Percentiles rank a stretch among this genome's conserved stretches.
phyloP scores from a whole-genome alignment of 192 early-diverging fungal genomes.

The Gamsiella multidivaricata region DNA sequence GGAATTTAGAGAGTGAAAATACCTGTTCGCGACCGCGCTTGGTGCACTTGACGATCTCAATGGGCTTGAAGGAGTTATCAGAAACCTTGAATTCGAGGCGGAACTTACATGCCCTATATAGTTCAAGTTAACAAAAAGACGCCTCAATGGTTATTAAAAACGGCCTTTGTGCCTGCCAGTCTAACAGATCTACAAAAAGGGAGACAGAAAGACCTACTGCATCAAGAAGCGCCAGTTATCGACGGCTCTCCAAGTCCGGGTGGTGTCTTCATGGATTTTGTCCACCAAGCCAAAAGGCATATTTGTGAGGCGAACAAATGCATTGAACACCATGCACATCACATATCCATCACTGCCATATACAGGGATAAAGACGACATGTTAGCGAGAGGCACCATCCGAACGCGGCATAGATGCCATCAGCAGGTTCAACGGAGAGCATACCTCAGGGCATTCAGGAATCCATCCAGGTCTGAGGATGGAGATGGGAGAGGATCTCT shows the following conservation, averaged over 20 bases:
- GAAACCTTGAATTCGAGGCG: constrained; percentile 61
- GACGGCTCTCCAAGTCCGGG: constrained; percentile 63
- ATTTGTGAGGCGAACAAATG: constrained; percentile 60
- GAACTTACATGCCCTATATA: constrained; percentile 66
- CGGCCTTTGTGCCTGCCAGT: too few species aligned
- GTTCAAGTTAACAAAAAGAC: not conserved
- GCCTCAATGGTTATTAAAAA: not conserved
- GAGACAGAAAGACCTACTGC: constrained; percentile 56
- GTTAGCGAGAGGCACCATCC: not conserved
- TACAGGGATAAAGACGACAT: not conserved
- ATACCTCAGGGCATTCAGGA: constrained; percentile 61
- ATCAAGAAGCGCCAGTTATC: constrained; percentile 70
- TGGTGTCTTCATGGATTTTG: constrained; percentile 65
- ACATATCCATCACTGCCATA: constrained; percentile 58
- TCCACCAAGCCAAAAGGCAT: constrained; percentile 69
- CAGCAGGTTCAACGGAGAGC: not conserved
- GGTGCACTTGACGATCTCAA: constrained; percentile 63
- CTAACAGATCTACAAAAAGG: too few species aligned
- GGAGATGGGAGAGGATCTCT: constrained; percentile 32
- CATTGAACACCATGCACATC: constrained; percentile 63
- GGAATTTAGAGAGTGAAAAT: constrained; percentile 3
- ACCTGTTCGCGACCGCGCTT: constrained; percentile 54
- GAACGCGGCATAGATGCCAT: too few species aligned
- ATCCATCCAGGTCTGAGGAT: constrained; percentile 52
- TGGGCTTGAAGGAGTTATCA: constrained; percentile 54